These are phyloP conservation scores for Zancudomyces culisetae DNA, from an alignment of 371 early-diverging fungal genomes.

Conservation along the genomic window DNA sequence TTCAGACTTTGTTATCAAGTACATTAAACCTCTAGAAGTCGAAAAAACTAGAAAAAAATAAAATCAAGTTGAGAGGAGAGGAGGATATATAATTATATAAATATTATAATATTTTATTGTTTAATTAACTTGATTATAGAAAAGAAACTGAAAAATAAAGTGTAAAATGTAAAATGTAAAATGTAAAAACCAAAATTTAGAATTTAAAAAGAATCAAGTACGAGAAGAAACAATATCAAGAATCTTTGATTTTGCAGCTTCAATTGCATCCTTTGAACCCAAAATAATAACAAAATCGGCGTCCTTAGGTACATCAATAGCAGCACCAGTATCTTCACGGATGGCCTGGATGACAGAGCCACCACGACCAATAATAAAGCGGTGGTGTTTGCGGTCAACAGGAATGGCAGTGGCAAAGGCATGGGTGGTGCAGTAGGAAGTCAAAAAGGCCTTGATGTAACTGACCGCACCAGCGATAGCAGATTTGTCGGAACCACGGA, in stretches of 20 bases:
- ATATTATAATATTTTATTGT: too few species aligned
- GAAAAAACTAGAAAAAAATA: background rate
- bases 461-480: conserved; percentile 14
- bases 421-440: background rate
- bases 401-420: background rate
- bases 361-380: conserved; percentile 37
- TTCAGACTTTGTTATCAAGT: background rate
- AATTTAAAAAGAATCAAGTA: too few species aligned
- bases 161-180: background rate
- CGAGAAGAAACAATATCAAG: conserved; percentile 7
- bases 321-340: conserved; percentile 30
- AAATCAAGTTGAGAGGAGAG: background rate
- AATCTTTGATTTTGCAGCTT: conserved; percentile 12
- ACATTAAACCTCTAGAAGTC: background rate
- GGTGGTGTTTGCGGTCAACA: conserved; percentile 15
- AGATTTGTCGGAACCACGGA: conserved; percentile 23
- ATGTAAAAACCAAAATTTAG: background rate
- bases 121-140: background rate
- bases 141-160: background rate
- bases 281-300: conserved; percentile 11
- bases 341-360: conserved; percentile 33
- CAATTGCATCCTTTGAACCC: conserved; percentile 10
- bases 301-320: conserved; percentile 29
- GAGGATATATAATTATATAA: background rate
- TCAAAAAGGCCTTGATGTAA: background rate